Base-by-base conservation (phyloP, 176 grass and related monocot species). In the Pharus latifolius region DNA sequence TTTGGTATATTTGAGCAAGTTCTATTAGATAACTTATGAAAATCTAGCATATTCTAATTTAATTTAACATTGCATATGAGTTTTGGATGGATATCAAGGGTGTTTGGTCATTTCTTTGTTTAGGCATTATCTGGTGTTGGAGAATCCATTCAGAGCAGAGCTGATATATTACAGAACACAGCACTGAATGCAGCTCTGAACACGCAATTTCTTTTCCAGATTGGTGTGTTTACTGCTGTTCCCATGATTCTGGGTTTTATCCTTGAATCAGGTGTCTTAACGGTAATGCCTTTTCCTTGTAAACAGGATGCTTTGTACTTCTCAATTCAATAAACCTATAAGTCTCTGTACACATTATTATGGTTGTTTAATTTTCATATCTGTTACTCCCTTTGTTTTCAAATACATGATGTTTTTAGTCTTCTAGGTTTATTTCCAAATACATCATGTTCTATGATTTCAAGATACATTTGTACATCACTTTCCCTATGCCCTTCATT, bases 41-140 rank as follows among this genome's bases (percentile, higher is more conserved):
- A n/a, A n/a, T n/a, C n/a, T n/a, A n/a, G n/a, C n/a, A n/a, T n/a
- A n/a, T n/a, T n/a, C n/a, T n/a, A n/a, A n/a, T n/a, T n/a, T n/a
- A n/a, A n/a, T n/a, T n/a, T n/a, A n/a, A n/a, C n/a, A n/a, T n/a
- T n/a, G n/a, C n/a, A n/a, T n/a, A n/a, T n/a, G n/a, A n/a, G n/a
- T n/a, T n/a, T n/a, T n/a, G n/a, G n/a, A n/a, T n/a, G n/a, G n/a
- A n/a, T n/a, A n/a, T n/a, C n/a, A n/a, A n/a, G n/a, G n/a, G n/a
- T n/a, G n/a, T 33, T 53, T 56, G 35, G 34, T 56, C 69, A 7
- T 62, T 38, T 81, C 14, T 74, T 70, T 79, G 47, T 66, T 61
- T 89, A 96, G 92, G 92, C 92, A 57, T 92, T 96, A 82, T 96
- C 92, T 76, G 92, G 92, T 58, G 72, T 96, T 82, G 92, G 92